Percentiles rank a stretch among this genome's conserved stretches.
Conservation (phyloP, 352 stramenopile genomes). For the Thalassiosira oceanica region DNA sequence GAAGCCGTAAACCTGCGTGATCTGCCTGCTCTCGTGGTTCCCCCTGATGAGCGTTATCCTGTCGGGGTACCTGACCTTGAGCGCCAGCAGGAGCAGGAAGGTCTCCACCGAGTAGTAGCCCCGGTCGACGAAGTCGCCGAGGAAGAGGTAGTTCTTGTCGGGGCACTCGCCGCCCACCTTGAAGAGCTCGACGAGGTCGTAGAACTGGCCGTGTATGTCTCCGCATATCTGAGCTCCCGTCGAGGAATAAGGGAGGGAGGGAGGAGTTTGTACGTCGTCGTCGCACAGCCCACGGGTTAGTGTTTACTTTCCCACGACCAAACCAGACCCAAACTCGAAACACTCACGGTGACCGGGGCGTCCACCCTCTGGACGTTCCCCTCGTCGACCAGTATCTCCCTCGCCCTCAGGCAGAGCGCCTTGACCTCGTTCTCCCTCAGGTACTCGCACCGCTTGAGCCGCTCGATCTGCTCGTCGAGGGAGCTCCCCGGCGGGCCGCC, state of each 20-base stretch:
- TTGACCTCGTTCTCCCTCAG: conserved; percentile 98
- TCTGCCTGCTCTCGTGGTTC: conserved; percentile 98
- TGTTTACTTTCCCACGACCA: neutral
- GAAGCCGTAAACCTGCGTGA: conserved; percentile 99
- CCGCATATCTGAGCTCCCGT: conserved; percentile 84
- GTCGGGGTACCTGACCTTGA: conserved; percentile 99
- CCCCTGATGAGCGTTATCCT: conserved; percentile 98
- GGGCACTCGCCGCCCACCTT: conserved; percentile 97
- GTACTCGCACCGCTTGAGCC: conserved; percentile 95
- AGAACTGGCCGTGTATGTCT: conserved; percentile 99
- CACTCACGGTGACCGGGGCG: conserved; percentile 95
- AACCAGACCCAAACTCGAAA: neutral
- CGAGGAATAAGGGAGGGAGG: neutral
- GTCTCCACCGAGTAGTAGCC: conserved; percentile 99
- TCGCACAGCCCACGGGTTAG: neutral
- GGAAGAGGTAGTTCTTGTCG: conserved; percentile 99
- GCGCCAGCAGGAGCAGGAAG: conserved; percentile 94
- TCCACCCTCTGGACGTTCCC: conserved; percentile 99
- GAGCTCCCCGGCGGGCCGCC: conserved; percentile 53
- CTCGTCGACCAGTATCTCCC: conserved; percentile 99
- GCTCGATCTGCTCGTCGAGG: conserved; percentile 81
- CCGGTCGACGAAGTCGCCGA: conserved; percentile 99
- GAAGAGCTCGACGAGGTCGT: conserved; percentile 97
- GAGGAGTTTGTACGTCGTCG: neutral
- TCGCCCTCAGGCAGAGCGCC: conserved; percentile 93